Conservation (phyloP, 1,139 yeast genomes). For the Taphrina communis region DNA sequence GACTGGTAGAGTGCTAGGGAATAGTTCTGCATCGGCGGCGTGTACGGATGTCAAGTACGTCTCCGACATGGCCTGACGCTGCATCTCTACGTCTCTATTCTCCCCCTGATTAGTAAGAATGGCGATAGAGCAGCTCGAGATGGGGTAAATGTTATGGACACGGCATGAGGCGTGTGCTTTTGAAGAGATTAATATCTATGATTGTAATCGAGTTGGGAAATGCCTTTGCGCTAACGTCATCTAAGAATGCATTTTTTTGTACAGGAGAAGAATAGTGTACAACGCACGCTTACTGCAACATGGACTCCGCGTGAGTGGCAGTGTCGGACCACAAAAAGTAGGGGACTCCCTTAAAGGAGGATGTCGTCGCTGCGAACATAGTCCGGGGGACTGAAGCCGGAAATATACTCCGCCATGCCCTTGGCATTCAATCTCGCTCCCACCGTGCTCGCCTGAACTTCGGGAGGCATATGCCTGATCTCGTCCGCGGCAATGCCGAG, state of each 20-base stretch:
- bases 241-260: neutral
- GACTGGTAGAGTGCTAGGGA: neutral
- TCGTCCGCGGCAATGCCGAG: slow-evolving; percentile 74
- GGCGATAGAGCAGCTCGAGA: no score
- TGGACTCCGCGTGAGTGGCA: no score
- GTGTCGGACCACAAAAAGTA: no score
- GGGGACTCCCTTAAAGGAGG: neutral
- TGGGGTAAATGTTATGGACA: no score
- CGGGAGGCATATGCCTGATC: slow-evolving; percentile 53
- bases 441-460: slow-evolving; percentile 17
- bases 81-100: no score
- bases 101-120: no score
- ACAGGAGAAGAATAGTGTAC: neutral
- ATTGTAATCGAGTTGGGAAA: no score
- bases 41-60: neutral
- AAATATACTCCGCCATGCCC: slow-evolving; percentile 23
- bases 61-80: neutral
- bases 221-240: neutral
- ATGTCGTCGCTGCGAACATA: slow-evolving; percentile 34
- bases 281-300: neutral
- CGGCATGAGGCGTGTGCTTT: no score
- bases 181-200: no score
- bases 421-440: slow-evolving; percentile 27
- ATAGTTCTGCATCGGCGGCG: neutral
- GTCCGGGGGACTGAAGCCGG: slow-evolving; percentile 28